Base-by-base conservation (phyloP, 2,329 filamentous ascomycete species). In the Sclerotinia minor region DNA sequence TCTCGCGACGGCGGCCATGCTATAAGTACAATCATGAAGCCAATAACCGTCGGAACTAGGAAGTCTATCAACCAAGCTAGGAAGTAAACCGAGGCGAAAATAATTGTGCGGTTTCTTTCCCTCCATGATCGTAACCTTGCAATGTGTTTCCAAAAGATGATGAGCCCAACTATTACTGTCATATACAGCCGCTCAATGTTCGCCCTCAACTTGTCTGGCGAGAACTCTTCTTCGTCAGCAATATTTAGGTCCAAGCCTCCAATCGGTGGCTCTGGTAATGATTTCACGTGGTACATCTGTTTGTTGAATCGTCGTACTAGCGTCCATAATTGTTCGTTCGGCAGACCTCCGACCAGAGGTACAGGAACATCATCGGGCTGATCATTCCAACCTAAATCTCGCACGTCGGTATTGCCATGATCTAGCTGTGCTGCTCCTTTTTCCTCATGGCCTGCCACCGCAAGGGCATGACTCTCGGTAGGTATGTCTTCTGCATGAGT, bases 171-270 rank as follows among this genome's bases (percentile, higher is more conserved):
- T 9, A 90, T 81, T 0, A 96, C 86, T 0, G 89, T 92, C 84
- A 92, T 93, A 76, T 96, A 96, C 15, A 95, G 80, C 19, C 92
- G 83, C 78, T 96, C 92, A 5, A 95, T 77, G 65, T 90, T 92
- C 2, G 89, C 86, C 15, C 92, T 84, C 55, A 96, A 81, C 79
- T 95, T 95, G 75, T 95, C 92, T 0, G 92, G 92, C 0, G 90
- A 92, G 77, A 95, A 95, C 68, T 94, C 90, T 72, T 95, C 92
- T 65, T 94, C 89, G 50, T 93, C 89, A 5, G 91, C 89, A 67
- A 92, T 89, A 72, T 93, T 92, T 68, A 96, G 83, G 77, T 96
- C 92, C 49, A 96, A 80, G 19, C 87, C 86, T 7, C 89, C 90
- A 1, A 90, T 83, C 0, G 9, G 85, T 78, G 83, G 79, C 35